These are phyloP conservation scores for Pythium sp. DNA, from an alignment of 352 stramenopile genomes.

Conservation along the genomic window DNA sequence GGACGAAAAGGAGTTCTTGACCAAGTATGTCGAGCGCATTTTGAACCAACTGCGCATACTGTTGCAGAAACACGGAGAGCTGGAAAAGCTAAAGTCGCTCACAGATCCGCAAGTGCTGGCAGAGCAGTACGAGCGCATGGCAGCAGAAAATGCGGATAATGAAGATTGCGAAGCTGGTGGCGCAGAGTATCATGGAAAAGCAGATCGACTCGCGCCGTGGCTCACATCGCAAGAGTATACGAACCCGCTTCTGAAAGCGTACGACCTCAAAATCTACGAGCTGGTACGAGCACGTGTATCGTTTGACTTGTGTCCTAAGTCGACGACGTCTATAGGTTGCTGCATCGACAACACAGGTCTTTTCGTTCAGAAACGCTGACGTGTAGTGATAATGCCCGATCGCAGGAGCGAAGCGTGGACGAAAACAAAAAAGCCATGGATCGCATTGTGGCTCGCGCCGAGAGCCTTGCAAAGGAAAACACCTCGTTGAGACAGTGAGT, in stretches of 20 bases:
- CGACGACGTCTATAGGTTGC: background rate
- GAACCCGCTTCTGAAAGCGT: conserved; percentile 72
- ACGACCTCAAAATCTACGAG: conserved; percentile 79
- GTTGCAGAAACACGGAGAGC: conserved; percentile 65
- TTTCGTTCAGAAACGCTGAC: background rate
- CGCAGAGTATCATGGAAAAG: background rate
- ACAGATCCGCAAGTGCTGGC: conserved; percentile 28
- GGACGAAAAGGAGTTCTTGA: conserved; percentile 67
- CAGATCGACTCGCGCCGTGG: conserved; percentile 43
- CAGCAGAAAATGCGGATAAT: conserved; percentile 17
- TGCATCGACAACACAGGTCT: background rate
- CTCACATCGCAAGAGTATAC: conserved; percentile 67
- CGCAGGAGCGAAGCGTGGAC: conserved; percentile 40
- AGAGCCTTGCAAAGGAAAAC: conserved; percentile 65
- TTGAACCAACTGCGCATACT: conserved; percentile 55
- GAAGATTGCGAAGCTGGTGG: conserved; percentile 8
- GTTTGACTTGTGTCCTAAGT: background rate
- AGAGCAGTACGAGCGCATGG: conserved; percentile 13
- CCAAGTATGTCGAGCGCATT: conserved; percentile 62
- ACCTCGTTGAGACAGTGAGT: conserved; percentile 60
- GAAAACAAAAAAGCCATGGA: conserved; percentile 68
- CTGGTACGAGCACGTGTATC: conserved; percentile 30
- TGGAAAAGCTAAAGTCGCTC: conserved; percentile 66
- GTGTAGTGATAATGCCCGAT: background rate
- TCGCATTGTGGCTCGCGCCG: conserved; percentile 38